phyloP scores from a whole-genome alignment of 2,329 filamentous ascomycete species.

The Moelleriella libera region DNA sequence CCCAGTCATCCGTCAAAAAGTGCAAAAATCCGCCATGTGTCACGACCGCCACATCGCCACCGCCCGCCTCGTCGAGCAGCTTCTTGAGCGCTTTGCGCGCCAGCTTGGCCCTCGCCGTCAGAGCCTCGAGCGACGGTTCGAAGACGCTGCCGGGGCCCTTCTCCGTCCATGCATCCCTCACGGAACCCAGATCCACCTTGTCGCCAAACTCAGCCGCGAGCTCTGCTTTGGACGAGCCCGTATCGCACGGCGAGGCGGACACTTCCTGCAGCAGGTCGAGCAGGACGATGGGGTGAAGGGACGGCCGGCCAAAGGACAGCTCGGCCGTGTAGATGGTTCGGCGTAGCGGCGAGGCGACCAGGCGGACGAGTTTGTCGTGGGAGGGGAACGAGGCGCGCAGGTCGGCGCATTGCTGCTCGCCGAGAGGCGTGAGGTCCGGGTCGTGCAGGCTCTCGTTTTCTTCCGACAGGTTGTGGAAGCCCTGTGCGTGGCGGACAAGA shows the following conservation, averaged over 20 bases:
- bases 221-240: slow-evolving; percentile 42
- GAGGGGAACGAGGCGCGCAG: slow-evolving; percentile 50
- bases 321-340: slow-evolving; percentile 71
- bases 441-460: slow-evolving; percentile 64
- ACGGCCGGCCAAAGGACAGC: slow-evolving; percentile 44
- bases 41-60: slow-evolving; percentile 54
- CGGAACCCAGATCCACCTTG: slow-evolving; percentile 46
- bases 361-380: slow-evolving; percentile 49
- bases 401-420: slow-evolving; percentile 56
- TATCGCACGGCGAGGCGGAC: slow-evolving; percentile 60
- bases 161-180: slow-evolving; percentile 56
- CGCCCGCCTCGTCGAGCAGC: slow-evolving; percentile 27
- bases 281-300: slow-evolving; percentile 39
- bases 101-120: slow-evolving; percentile 46
- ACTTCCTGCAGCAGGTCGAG: slow-evolving; percentile 72
- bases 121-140: slow-evolving; percentile 32
- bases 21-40: slow-evolving; percentile 77
- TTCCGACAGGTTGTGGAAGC: slow-evolving; percentile 62
- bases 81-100: slow-evolving; percentile 45
- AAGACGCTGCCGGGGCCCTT: slow-evolving; percentile 37
- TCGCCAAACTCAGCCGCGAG: slow-evolving; percentile 47
- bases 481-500: slow-evolving; percentile 62
- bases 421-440: slow-evolving; percentile 63
- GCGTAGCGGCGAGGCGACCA: slow-evolving; percentile 67
- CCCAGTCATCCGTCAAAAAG: slow-evolving; percentile 73